Conservation (phyloP, 495 filamentous ascomycete genomes). For the Neurospora sp. region DNA sequence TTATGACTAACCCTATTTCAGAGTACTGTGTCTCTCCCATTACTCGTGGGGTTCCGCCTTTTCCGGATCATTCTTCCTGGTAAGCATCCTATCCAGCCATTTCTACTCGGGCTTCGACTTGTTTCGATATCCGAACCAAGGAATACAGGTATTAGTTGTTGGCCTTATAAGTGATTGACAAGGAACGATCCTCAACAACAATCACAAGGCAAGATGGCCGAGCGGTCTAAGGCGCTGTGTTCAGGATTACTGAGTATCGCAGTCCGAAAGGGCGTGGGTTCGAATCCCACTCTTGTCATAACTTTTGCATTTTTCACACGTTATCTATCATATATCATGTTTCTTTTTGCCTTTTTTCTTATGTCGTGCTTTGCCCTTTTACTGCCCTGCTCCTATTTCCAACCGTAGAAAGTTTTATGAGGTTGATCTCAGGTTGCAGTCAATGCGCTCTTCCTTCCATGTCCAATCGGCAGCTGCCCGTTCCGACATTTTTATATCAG, state of each 20-base stretch:
- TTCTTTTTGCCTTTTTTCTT: neutral
- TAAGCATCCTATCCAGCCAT: neutral
- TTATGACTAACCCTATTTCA: neutral
- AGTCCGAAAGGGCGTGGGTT: slow-evolving; percentile 8
- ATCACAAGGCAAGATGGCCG: slow-evolving; percentile 11
- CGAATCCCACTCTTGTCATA: slow-evolving; percentile 10
- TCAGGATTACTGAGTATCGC: slow-evolving; percentile 4
- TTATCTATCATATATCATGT: neutral
- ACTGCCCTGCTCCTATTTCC: neutral
- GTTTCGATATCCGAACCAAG: neutral
- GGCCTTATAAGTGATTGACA: neutral
- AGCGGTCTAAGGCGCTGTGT: slow-evolving; percentile 14
- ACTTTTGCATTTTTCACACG: neutral
- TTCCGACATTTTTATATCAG: neutral
- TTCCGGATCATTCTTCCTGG: neutral
- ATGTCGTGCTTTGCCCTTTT: neutral
- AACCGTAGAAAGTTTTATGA: neutral
- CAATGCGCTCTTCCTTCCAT: neutral
- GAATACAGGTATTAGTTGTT: neutral
- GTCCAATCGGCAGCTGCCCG: neutral
- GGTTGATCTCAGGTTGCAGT: neutral
- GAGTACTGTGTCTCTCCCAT: neutral
- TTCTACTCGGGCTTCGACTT: neutral
- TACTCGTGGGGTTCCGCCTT: too few species aligned
- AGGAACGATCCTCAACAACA: neutral